phyloP scores from a whole-genome alignment of 2,329 filamentous ascomycete genomes.

The Xylaria sp. region DNA sequence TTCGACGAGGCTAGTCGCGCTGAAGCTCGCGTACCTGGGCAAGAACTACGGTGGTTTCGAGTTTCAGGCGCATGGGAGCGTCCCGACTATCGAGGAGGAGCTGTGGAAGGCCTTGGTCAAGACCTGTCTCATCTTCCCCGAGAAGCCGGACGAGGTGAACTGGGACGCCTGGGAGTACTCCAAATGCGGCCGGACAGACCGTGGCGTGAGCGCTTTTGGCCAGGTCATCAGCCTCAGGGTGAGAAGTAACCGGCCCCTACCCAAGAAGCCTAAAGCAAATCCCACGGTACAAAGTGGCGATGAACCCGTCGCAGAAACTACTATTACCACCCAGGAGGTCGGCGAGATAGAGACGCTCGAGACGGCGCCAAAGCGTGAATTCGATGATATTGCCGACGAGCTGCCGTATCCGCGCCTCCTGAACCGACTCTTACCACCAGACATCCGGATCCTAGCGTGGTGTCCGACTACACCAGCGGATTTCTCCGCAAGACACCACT shows the following conservation, averaged over 20 bases:
- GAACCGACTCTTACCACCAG: conserved; percentile 87
- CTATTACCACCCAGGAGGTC: conserved; percentile 9
- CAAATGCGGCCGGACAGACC: conserved; percentile 93
- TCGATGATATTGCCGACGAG: conserved; percentile 82
- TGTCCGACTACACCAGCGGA: conserved; percentile 81
- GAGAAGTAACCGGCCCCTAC: conserved; percentile 78
- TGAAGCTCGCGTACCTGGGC: conserved; percentile 95
- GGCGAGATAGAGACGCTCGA: conserved; percentile 26
- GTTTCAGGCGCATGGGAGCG: conserved; percentile 76
- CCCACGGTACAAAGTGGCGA: not conserved
- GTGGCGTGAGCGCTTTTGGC: conserved; percentile 94
- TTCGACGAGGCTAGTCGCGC: conserved; percentile 82
- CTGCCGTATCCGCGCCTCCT: conserved; percentile 84
- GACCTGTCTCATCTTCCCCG: conserved; percentile 82
- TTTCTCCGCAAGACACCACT: conserved; percentile 94
- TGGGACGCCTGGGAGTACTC: conserved; percentile 91
- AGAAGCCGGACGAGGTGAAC: conserved; percentile 71
- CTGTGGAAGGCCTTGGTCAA: conserved; percentile 91
- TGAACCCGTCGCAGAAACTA: conserved; percentile 24
- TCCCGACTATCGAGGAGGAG: conserved; percentile 91
- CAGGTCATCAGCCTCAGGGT: conserved; percentile 90
- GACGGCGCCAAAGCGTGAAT: conserved; percentile 48
- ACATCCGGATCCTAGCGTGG: conserved; percentile 94
- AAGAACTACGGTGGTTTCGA: conserved; percentile 94
- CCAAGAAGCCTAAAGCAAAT: conserved; percentile 46